phyloP scores from a whole-genome alignment of 2,329 filamentous ascomycete species.

The Colletotrichum tropicicola region DNA sequence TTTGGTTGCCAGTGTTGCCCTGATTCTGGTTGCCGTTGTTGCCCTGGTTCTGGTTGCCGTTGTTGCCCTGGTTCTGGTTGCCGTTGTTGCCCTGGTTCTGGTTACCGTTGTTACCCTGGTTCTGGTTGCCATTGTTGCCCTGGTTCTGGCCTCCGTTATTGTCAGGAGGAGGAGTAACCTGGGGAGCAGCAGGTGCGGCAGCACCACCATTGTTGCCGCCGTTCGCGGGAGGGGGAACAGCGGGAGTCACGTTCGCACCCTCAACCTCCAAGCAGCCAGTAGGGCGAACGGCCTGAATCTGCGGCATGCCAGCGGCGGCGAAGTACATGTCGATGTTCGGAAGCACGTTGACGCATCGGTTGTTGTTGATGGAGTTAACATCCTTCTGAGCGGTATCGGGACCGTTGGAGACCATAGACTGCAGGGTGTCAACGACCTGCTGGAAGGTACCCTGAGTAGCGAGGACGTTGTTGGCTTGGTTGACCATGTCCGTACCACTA shows the following conservation, averaged over 20 bases:
- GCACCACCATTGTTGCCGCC: slow-evolving; percentile 1
- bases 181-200: slow-evolving; percentile 1
- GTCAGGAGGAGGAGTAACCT: neutral
- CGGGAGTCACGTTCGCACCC: slow-evolving; percentile 17
- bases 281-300: slow-evolving; percentile 27
- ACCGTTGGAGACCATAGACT: slow-evolving; percentile 33
- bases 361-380: slow-evolving; percentile 33
- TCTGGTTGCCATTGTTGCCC: neutral
- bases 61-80: neutral
- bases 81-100: neutral
- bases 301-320: slow-evolving; percentile 29
- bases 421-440: slow-evolving; percentile 32
- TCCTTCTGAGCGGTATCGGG: slow-evolving; percentile 33
- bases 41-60: neutral
- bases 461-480: slow-evolving; percentile 31
- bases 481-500: slow-evolving; percentile 18
- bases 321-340: slow-evolving; percentile 36
- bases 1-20: neutral
- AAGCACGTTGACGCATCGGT: slow-evolving; percentile 35
- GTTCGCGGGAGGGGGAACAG: neutral
- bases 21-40: neutral
- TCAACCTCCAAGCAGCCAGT: slow-evolving; percentile 33
- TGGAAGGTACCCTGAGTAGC: slow-evolving; percentile 33
- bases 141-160: neutral
- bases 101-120: neutral